A percentile compares a stretch with the other conserved stretches of the same genome.
Conservation (phyloP, 169 alveolate genomes). For the Cryptosporidium bovis region DNA sequence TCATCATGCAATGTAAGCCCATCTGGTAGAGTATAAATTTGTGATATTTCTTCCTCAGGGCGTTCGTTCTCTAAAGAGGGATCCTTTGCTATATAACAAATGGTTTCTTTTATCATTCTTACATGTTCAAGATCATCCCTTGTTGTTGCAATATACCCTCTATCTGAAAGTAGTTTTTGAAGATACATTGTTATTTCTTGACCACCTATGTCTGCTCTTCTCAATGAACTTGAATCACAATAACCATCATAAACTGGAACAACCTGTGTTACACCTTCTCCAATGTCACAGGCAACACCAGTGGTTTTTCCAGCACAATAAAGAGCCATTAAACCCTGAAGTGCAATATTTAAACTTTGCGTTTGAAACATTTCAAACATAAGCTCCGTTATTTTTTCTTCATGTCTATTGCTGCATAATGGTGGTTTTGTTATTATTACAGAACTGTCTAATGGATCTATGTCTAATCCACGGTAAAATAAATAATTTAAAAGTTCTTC, state of each 20-base stretch:
- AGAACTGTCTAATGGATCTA: constrained; percentile 76
- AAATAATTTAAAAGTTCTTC: constrained; percentile 77
- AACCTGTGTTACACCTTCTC: constrained; percentile 88
- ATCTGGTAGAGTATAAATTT: constrained; percentile 85
- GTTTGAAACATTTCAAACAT: constrained; percentile 85
- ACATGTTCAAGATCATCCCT: constrained; percentile 82
- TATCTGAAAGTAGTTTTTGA: constrained; percentile 83
- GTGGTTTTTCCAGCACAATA: constrained; percentile 89
- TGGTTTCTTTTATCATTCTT: constrained; percentile 84
- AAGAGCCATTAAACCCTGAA: constrained; percentile 87
- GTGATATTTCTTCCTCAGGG: constrained; percentile 74
- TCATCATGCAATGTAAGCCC: constrained; percentile 86
- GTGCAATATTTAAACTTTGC: constrained; percentile 84
- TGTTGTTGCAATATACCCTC: constrained; percentile 83
- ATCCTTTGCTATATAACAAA: constrained; percentile 86
- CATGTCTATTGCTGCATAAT: constrained; percentile 75
- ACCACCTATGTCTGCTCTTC: constrained; percentile 88
- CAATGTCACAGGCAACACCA: constrained; percentile 88
- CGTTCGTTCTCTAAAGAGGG: constrained; percentile 83
- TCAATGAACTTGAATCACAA: constrained; percentile 83
- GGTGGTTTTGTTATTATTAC: constrained; percentile 82
- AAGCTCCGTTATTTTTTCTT: constrained; percentile 85
- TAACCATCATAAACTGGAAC: constrained; percentile 91
- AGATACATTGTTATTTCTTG: constrained; percentile 87
- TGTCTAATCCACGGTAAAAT: constrained; percentile 74